Evolutionary conservation across 2,329 filamentous ascomycete genomes (phyloP), one percentile per base, ranked within the genome.

Genomic region (Xylariaceae sp.): DNA sequence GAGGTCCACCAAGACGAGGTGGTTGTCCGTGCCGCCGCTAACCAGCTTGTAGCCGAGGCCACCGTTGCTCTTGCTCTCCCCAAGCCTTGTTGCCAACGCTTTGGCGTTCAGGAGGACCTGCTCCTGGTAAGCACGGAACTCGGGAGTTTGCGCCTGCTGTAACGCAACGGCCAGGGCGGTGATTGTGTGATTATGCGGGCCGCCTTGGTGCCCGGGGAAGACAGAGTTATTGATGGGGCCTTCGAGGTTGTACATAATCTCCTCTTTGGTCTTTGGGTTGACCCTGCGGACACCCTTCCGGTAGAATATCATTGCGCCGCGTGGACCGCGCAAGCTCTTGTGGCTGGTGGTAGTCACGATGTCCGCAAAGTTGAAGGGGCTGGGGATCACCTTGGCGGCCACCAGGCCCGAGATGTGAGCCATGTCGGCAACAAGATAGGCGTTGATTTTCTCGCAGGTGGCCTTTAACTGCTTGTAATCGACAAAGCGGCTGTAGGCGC

Each of bases 171-270:
- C 81, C 18, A 98, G 74, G 31, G 92, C 92, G 24, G 92, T 94
- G 63, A 98, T 98, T 54, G 92, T 98, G 73, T 98, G 92, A 71
- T 98, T 98, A 70, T 98, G 92, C 38, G 92, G 92, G 16, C 92
- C 92, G 61, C 92, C 92, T 65, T 98, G 92, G 67, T 98, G 92
- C 40, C 92, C 92, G 12, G 92, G 92, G 74, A 98, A 98, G 46
- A 98, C 92, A 40, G 90, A 95, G 54, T 81, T 78, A 69, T 98
- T 98, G 70, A 98, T 98, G 40, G 89, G 86, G 18, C 74, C 76
- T 65, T 97, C 92, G 29, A 98, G 83, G 57, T 96, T 83, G 68
- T 96, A 98, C 60, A 86, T 66, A 53, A 84, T 81, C 58, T 94
- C 81, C 62, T 85, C 83, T 59, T 88, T 89, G 34, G 83, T 88